phyloP scores from a whole-genome alignment of 768 basidiomycete genomes.

The Trametes cinnabarina region DNA sequence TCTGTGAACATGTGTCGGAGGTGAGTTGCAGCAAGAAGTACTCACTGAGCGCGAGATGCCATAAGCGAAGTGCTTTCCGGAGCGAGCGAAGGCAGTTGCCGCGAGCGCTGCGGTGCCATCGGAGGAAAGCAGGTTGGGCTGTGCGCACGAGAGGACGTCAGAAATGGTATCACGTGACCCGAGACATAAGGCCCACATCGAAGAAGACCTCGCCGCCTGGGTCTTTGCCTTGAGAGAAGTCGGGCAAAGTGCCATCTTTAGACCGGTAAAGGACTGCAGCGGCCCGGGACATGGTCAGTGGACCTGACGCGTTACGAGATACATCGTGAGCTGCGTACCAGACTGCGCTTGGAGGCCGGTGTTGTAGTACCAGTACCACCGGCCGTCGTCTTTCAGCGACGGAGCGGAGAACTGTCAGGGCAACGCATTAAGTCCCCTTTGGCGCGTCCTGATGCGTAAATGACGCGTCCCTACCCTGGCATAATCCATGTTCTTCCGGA shows the following conservation, averaged over 20 bases:
- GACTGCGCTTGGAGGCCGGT: slow-evolving; percentile 72
- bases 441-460: slow-evolving; percentile 1
- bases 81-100: slow-evolving; percentile 56
- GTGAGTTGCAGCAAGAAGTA: background rate
- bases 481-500: slow-evolving; percentile 54
- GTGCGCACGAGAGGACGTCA: background rate
- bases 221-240: slow-evolving; percentile 44
- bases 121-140: slow-evolving; percentile 68
- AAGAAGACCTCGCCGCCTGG: slow-evolving; percentile 72
- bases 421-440: slow-evolving; percentile 9
- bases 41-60: slow-evolving; percentile 70
- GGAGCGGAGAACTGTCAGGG: slow-evolving; percentile 61
- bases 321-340: slow-evolving; percentile 23
- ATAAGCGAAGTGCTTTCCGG: slow-evolving; percentile 74
- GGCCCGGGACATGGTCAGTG: background rate
- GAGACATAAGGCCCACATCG: slow-evolving; percentile 48
- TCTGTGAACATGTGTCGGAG: slow-evolving; percentile 3
- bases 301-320: background rate
- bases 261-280: slow-evolving; percentile 60
- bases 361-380: slow-evolving; percentile 84
- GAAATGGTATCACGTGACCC: background rate
- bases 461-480: slow-evolving; percentile 37
- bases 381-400: slow-evolving; percentile 55
- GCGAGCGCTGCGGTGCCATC: slow-evolving; percentile 73
- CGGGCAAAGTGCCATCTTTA: slow-evolving; percentile 50